Base-by-base conservation (phyloP, 495 filamentous ascomycete species). In the Hypoxylon cercidicola region DNA sequence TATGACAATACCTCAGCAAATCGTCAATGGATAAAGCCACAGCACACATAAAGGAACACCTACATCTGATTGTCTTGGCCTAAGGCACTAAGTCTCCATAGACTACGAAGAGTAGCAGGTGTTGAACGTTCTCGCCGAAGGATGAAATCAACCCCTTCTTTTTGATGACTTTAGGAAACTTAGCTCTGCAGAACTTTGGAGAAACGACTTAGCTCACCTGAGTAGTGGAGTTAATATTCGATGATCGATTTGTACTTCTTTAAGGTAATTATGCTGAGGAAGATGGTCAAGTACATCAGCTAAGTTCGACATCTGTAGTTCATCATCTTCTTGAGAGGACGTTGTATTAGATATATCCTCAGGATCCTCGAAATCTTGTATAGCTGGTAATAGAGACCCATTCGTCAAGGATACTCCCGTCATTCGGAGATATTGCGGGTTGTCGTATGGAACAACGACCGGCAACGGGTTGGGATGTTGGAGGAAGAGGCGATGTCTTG, bases 351-450 rank as follows among this genome's bases (percentile, higher is more conserved):
- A 32, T 21, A 4, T 16, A 10, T 16, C 5, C 19, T 41, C 15
- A 15, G 13, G 9, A 50, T 58, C 19, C 32, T 69, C 30, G 28
- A 47, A 5, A 35, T 35, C 10, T 45, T 64, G 16, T 61, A 64
- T 48, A 15, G 46, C 46, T n/a, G 46, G 56, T 23, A 60, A 16
- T 11, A 51, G 37, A 3, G 25, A 48, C 7, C 56, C 46, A 32
- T 52, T 51, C 20, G 46, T 13, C 16, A 52, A 43, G 12, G 35
- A 44, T 16, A 20, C 30, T 12, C 23, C 46, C 12, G 43, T 46
- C 4, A 44, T 60, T 28, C 23, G 35, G 15, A 60, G 56, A 45
- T 60, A 60, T n/a, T 60, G 56, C 4, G 56, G 56, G 19, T 60
- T 60, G 12, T 60, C 46, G 46, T 60, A 60, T 35, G 15, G 15